A percentile compares a stretch with the other conserved stretches of the same genome.
These are phyloP conservation scores for Phialemoniopsis sp. DNA, from an alignment of 2,329 filamentous ascomycete genomes.

Conservation along the genomic window DNA sequence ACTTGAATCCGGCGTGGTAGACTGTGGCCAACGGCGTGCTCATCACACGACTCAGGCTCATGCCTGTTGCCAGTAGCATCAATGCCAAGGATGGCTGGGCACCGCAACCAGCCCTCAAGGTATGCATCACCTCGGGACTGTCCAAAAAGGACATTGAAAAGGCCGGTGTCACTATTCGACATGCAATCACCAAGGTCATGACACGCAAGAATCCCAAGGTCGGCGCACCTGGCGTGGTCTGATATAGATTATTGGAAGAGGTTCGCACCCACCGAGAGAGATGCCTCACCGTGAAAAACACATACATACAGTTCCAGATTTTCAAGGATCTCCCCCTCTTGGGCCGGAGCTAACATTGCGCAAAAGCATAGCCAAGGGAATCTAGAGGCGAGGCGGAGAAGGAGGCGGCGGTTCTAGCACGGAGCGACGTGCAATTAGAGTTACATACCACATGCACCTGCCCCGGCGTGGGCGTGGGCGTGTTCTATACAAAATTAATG, in stretches of 20 bases:
- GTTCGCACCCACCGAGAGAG: constrained; percentile 1
- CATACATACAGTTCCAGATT: no score
- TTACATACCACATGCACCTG: no score
- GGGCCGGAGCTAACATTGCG: no score
- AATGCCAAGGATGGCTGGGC: constrained; percentile 65
- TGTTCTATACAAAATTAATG: no score
- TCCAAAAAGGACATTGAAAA: constrained; percentile 96
- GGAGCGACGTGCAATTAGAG: no score
- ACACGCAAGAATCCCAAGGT: constrained; percentile 53
- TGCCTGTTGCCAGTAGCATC: constrained; percentile 60
- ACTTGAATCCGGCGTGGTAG: constrained; percentile 43
- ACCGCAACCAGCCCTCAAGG: constrained; percentile 78
- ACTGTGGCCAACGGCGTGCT: constrained; percentile 82
- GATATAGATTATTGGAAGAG: constrained; percentile 15
- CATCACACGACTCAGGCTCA: constrained; percentile 79
- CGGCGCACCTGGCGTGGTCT: constrained; percentile 28
- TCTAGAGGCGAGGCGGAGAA: no score
- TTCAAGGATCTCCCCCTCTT: no score
- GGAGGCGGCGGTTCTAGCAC: no score
- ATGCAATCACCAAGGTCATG: constrained; percentile 93
- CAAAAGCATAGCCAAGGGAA: no score
- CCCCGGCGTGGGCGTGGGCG: no score
- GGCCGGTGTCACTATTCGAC: constrained; percentile 79
- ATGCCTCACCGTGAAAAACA: no score
- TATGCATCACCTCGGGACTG: constrained; percentile 83